These are phyloP conservation scores for Teunomyces cretensis DNA, from an alignment of 805 yeast species.

Conservation along the genomic window DNA sequence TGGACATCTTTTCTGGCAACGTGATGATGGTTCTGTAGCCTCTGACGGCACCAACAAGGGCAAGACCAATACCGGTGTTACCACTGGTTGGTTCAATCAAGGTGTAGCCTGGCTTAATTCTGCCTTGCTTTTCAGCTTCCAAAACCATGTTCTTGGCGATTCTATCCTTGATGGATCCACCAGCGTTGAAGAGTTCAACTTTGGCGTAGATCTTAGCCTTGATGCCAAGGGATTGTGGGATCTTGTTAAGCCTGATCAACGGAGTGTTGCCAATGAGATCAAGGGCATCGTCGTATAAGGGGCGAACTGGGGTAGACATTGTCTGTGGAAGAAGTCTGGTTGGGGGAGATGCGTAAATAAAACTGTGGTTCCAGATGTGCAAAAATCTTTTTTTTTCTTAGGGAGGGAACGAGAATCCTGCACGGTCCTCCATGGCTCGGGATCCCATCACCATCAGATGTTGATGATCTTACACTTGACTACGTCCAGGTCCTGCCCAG, in stretches of 20 bases:
- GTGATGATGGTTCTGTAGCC: slow-evolving; percentile 88
- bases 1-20: slow-evolving; percentile 88
- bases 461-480: slow-evolving; percentile 63
- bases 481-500: slow-evolving; percentile 63
- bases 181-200: slow-evolving; percentile 81
- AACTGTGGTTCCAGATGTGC: background rate
- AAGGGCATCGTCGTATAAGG: slow-evolving; percentile 53
- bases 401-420: too few species aligned
- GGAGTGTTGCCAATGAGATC: slow-evolving; percentile 89
- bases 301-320: slow-evolving; percentile 22
- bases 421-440: background rate
- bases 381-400: background rate
- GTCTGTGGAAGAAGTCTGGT: background rate
- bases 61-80: slow-evolving; percentile 88
- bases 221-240: slow-evolving; percentile 75
- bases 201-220: slow-evolving; percentile 73
- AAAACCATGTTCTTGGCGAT: slow-evolving; percentile 85
- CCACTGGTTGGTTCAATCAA: slow-evolving; percentile 90
- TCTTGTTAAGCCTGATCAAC: slow-evolving; percentile 66
- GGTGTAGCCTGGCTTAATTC: slow-evolving; percentile 81
- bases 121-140: slow-evolving; percentile 76
- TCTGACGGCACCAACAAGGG: slow-evolving; percentile 80
- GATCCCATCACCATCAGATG: slow-evolving; percentile 5
- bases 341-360: background rate
- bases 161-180: slow-evolving; percentile 88